A percentile compares a stretch with the other conserved stretches of the same genome.
Conservation (phyloP, 306 rosid genomes). For the Fagus sylvatica region DNA sequence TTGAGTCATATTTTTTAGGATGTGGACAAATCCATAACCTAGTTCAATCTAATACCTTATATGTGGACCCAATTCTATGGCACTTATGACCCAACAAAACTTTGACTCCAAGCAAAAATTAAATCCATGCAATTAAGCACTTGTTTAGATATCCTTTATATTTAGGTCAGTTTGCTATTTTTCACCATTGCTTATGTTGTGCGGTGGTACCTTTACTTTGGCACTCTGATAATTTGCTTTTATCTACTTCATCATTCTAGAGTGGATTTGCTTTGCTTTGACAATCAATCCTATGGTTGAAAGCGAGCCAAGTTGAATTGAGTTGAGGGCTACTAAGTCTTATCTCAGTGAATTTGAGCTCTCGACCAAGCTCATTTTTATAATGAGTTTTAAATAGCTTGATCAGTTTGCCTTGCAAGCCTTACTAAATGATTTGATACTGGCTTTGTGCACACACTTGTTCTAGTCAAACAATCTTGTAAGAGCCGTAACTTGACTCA, state of each 20-base stretch:
- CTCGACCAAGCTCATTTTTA: background rate
- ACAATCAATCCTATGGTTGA: background rate
- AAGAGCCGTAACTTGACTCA: no score
- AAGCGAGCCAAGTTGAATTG: background rate
- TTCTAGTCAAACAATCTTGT: background rate
- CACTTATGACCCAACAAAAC: background rate
- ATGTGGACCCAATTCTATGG: background rate
- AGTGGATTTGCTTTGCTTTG: background rate
- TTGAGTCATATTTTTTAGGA: no score
- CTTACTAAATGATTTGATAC: background rate
- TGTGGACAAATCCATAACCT: no score
- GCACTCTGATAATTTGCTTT: background rate
- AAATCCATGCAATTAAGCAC: background rate
- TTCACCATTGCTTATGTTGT: background rate
- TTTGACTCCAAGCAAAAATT: background rate
- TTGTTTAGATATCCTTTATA: background rate
- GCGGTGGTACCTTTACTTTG: background rate
- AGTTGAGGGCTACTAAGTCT: background rate
- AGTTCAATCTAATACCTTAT: no score
- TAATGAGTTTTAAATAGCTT: background rate
- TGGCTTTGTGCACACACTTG: background rate
- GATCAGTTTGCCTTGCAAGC: background rate
- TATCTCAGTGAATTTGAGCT: background rate
- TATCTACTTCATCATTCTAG: background rate
- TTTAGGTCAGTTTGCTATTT: background rate